Evolutionary conservation across 1,284 basidiomycete genomes (phyloP), one percentile per base, ranked within the genome.

Genomic region (Ustilago loliicola): DNA sequence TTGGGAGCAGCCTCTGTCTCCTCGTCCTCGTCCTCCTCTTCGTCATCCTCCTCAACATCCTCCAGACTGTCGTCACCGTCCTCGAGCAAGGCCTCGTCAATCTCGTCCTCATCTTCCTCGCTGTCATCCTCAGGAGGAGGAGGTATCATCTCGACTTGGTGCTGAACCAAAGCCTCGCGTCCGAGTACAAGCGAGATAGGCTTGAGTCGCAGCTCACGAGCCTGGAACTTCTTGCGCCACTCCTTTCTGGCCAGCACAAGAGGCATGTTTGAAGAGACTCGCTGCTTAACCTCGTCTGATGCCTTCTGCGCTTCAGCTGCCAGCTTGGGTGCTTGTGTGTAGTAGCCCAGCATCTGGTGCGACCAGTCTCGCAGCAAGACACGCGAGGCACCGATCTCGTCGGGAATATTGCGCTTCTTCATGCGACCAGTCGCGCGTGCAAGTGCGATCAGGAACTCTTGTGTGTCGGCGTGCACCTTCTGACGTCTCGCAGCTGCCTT

Each of bases 361-460:
- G 81, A 80, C 84, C 84, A 85, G 70, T 83, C 81, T 29, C 81
- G 80, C n/a, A 85, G 74, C 34, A 85, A 25, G 7, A 80, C 63
- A 50, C 84, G 77, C 25, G 80, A 79, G 4, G 84, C 83, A 48
- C 80, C 81, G 11, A 74, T 40, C 50, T 74, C 63, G 60, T 84
- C 83, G 13, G 84, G 84, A 25, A 85, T 63, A 50, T 74, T 74
- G 52, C 76, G 64, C 68, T 80, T 81, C 73, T 79, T 81, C 61
- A 82, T 69, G 23, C 80, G 79, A 23, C 83, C 83, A 3, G 68
- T 66, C 17, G 76, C 76, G 19, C 82, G 70, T 5, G 84, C 84
- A 13, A 85, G 67, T 8, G 77, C 80, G 30, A 83, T 79, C 25
- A 85, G 73, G 66, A 85, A 85, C 62, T 85, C 79, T 45, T 85